phyloP scores from a whole-genome alignment of 108 stramenopile species.

The Pseudonitzschia pungens region DNA sequence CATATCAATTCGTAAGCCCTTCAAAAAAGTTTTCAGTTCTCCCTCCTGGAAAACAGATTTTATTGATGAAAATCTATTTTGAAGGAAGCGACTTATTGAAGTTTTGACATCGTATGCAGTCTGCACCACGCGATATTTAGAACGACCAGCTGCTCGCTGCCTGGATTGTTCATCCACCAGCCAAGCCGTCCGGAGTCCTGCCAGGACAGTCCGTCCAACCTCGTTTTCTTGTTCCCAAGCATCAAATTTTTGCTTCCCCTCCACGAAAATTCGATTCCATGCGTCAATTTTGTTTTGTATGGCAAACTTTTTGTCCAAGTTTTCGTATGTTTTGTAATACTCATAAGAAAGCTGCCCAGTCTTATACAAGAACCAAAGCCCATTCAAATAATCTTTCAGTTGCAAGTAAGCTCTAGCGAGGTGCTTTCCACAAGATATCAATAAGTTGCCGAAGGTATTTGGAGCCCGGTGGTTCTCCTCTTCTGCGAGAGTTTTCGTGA shows the following conservation, averaged over 20 bases:
- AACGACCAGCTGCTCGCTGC: constrained; percentile 26
- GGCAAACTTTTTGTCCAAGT: constrained; percentile 50
- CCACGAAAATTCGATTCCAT: constrained; percentile 58
- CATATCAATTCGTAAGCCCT: constrained; percentile 40
- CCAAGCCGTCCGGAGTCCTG: constrained; percentile 56
- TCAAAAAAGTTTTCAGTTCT: constrained; percentile 34
- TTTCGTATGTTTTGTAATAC: constrained; percentile 64
- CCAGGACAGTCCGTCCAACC: constrained; percentile 56
- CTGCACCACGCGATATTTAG: constrained; percentile 48
- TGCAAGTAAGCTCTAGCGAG: constrained; percentile 35
- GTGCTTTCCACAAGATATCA: constrained; percentile 25
- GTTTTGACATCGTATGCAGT: constrained; percentile 24
- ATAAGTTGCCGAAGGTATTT: constrained; percentile 7
- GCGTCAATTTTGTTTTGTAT: constrained; percentile 68
- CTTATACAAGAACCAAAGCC: constrained; percentile 61
- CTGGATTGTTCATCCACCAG: constrained; percentile 55
- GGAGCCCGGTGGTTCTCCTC: neutral
- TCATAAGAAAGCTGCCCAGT: constrained; percentile 64
- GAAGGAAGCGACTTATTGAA: constrained; percentile 16
- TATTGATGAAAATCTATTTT: constrained; percentile 4
- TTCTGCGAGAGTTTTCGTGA: constrained; percentile 21
- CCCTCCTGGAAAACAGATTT: constrained; percentile 24
- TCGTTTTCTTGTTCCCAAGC: constrained; percentile 71
- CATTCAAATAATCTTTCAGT: constrained; percentile 28
- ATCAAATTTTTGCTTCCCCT: constrained; percentile 65